A percentile compares a stretch with the other conserved stretches of the same genome.
Conservation (phyloP, 306 rosid species). For the Neltuma alba region DNA sequence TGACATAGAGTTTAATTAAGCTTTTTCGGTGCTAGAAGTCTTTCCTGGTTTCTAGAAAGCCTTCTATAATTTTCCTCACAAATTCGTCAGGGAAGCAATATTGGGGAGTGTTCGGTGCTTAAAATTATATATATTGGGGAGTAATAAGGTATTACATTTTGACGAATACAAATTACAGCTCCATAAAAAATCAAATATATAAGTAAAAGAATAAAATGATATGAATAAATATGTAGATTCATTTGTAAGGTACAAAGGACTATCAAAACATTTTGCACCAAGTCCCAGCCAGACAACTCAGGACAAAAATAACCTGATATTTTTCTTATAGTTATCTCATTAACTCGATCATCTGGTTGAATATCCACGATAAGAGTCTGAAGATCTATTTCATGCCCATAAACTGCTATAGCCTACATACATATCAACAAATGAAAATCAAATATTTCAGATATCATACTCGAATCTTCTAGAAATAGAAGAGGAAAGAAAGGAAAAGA, state of each 20-base stretch:
- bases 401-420: no score
- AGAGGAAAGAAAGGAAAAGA: no score
- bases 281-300: not conserved
- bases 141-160: not conserved
- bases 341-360: slow-evolving; percentile 86
- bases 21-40: slow-evolving; percentile 19
- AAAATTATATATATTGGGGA: no score
- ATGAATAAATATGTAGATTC: no score
- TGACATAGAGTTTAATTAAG: no score
- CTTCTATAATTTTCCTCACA: not conserved
- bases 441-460: slow-evolving; percentile 1
- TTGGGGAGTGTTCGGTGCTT: not conserved
- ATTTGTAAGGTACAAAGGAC: not conserved
- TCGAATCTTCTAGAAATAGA: not conserved
- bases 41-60: not conserved
- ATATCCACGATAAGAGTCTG: slow-evolving; percentile 94
- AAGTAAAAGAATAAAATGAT: no score
- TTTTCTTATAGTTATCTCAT: slow-evolving; percentile 63
- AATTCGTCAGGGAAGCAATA: not conserved
- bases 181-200: not conserved
- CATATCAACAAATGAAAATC: slow-evolving; percentile 20
- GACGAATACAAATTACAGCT: not conserved
- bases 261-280: not conserved
- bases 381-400: slow-evolving; percentile 88
- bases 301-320: not conserved